These are phyloP conservation scores for Sporothrix luriei DNA, from an alignment of 2,329 filamentous ascomycete species.

Conservation along the genomic window DNA sequence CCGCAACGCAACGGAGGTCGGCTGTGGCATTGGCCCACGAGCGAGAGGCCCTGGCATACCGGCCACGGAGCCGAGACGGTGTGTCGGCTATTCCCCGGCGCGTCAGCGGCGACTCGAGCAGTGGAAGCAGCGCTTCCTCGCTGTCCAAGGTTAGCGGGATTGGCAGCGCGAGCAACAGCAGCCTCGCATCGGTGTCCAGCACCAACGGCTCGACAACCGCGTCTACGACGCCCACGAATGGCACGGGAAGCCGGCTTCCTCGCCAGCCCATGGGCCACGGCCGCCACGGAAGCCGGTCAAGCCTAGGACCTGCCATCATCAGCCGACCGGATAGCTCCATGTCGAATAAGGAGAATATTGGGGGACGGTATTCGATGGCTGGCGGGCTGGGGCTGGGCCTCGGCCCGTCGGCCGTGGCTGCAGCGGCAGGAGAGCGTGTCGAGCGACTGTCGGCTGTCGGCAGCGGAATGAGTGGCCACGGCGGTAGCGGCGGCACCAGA, in stretches of 20 bases:
- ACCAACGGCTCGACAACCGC: constrained; percentile 4
- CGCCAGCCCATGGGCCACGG: constrained; percentile 38
- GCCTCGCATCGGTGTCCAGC: constrained; percentile 25
- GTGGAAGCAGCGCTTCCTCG: constrained; percentile 33
- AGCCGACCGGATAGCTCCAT: constrained; percentile 38
- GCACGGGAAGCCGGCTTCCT: constrained; percentile 39
- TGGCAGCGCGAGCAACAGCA: constrained; percentile 31
- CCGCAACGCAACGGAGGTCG: constrained; percentile 46
- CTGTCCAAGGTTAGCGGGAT: constrained; percentile 30
- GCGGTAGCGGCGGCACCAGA: not conserved
- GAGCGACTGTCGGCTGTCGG: constrained; percentile 32
- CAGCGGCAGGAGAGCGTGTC: constrained; percentile 14
- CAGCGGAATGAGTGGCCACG: constrained; percentile 27
- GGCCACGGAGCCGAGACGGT: constrained; percentile 43
- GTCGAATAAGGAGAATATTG: constrained; percentile 39
- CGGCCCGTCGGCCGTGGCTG: constrained; percentile 9
- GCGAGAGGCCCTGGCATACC: constrained; percentile 43
- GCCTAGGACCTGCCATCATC: constrained; percentile 37
- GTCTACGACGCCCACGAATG: constrained; percentile 23
- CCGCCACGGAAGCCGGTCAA: constrained; percentile 38
- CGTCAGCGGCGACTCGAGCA: constrained; percentile 41
- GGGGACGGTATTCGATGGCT: constrained; percentile 29
- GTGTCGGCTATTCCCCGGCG: constrained; percentile 41
- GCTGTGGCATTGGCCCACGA: constrained; percentile 46
- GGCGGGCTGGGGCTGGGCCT: constrained; percentile 14